Evolutionary conservation across 1,284 basidiomycete genomes (phyloP).

Genomic region (Cronartium quercuum): DNA sequence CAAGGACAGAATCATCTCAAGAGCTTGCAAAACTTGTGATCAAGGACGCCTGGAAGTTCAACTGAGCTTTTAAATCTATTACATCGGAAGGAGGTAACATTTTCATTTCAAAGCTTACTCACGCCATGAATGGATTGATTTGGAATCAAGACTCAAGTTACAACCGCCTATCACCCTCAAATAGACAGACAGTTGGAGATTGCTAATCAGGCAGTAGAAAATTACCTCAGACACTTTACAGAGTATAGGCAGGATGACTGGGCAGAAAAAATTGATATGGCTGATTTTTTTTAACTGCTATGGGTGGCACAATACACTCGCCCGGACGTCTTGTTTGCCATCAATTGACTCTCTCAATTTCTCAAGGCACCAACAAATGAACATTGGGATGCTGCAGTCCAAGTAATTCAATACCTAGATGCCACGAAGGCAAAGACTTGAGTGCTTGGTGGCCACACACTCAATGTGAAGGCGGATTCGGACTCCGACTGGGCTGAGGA

Average conservation of each 20-base stretch:
- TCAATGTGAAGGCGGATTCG: background rate
- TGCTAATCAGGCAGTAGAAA: too few relatives aligned
- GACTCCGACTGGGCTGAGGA: conserved; percentile 17
- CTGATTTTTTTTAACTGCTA: background rate
- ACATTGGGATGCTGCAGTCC: conserved; percentile 4
- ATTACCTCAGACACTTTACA: too few relatives aligned
- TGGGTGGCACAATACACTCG: conserved; percentile 4
- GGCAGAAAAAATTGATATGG: too few relatives aligned
- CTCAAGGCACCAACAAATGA: background rate
- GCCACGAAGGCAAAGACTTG: background rate
- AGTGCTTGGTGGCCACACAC: background rate
- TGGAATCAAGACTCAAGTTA: background rate
- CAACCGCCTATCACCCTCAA: too few relatives aligned
- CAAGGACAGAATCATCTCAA: background rate
- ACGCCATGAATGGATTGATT: background rate
- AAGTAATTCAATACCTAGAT: background rate
- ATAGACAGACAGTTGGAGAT: too few relatives aligned
- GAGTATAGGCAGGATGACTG: too few relatives aligned
- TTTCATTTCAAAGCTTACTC: background rate
- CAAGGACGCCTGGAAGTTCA: background rate
- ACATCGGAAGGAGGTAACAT: background rate
- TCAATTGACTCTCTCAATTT: conserved; percentile 10
- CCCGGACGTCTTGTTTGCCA: background rate
- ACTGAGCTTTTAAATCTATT: background rate
- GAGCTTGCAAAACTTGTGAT: background rate